Base-by-base conservation (phyloP, 148 eudicot genomes). In the Silene latifolia region DNA sequence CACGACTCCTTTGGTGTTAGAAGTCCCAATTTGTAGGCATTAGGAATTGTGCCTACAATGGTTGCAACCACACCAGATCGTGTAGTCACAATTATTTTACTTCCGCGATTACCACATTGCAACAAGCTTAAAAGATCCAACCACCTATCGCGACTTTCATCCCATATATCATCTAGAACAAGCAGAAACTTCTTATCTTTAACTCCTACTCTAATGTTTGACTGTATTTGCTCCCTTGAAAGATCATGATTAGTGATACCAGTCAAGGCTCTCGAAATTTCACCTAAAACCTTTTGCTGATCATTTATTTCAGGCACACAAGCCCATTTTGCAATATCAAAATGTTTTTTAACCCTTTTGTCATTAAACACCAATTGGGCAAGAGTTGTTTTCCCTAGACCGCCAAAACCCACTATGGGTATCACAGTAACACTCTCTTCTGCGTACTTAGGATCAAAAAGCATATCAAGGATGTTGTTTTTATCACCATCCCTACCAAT, bases 161-260 rank as follows among this genome's bases (percentile, higher is more conserved):
- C n/a, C n/a, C n/a, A n/a, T n/a, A 69, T 17, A 23, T 76, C 74
- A 59, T 69, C 79, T 23, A 76, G 12, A 8, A 76, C 74, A 69
- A 76, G 74, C 42, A 76, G 47, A 60, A 21, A 76, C 60, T 24
- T 68, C 9, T 76, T 59, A 17, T 19, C 7, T 0, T 44, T 61
- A 8, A 76, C 25, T 20, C 46, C 46, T 2, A 14, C 14, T 20
- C n/a, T 20, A 19, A 76, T 20, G 3, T 20, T 18, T 14, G 15
- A 27, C 35, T 75, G 25, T 0, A 75, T 13, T 13, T 66, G 53
- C 4, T 75, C 63, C 21, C 54, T 11, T 13, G 71, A 66, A 62
- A 57, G 78, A 67, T 29, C 70, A 35, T 11, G 35, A 7, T 12
- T 5, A 10, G 35, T 35, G 1, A 0, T 4, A 54, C 9, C 39